Conservation (phyloP, 106 monocot species). For the Platanthera zijinensis region DNA sequence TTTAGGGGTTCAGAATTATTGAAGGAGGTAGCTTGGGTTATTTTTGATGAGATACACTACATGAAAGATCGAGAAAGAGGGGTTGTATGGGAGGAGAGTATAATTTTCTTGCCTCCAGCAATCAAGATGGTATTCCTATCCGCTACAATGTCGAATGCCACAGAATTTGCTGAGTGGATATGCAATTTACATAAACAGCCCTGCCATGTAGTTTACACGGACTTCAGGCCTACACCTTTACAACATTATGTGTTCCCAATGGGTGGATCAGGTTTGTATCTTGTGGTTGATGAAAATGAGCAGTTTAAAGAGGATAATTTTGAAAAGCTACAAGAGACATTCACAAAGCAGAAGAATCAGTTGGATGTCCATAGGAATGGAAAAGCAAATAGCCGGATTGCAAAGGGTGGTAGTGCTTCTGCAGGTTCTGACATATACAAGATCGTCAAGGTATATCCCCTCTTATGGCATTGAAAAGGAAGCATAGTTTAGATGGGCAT, state of each 20-base stretch:
- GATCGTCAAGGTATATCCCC: conserved; percentile 81
- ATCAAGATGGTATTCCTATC: conserved; percentile 99
- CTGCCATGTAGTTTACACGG: conserved; percentile 98
- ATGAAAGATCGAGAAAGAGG: conserved; percentile 99
- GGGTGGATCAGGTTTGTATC: conserved; percentile 80
- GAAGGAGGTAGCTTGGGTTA: conserved; percentile 98
- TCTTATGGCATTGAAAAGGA: background rate
- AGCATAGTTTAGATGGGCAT: background rate
- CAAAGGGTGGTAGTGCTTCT: conserved; percentile 75
- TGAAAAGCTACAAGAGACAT: conserved; percentile 73
- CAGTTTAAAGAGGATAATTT: conserved; percentile 96
- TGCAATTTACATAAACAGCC: conserved; percentile 94
- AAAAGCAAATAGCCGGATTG: conserved; percentile 60
- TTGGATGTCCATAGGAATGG: conserved; percentile 29
- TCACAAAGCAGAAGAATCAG: conserved; percentile 49
- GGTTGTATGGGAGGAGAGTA: conserved; percentile 99
- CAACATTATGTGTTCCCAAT: conserved; percentile 95
- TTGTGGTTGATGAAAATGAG: conserved; percentile 97
- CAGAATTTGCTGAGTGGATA: conserved; percentile 99
- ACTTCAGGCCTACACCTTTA: conserved; percentile 92
- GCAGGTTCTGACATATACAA: conserved; percentile 82
- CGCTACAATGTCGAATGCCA: conserved; percentile 98
- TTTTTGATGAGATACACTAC: conserved; percentile 98
- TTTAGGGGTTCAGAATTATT: conserved; percentile 91
- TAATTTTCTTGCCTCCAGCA: conserved; percentile 83